A percentile compares a stretch with the other conserved stretches of the same genome.
Conservation (phyloP, 176 grass and related monocot species). For the Phragmites australis region DNA sequence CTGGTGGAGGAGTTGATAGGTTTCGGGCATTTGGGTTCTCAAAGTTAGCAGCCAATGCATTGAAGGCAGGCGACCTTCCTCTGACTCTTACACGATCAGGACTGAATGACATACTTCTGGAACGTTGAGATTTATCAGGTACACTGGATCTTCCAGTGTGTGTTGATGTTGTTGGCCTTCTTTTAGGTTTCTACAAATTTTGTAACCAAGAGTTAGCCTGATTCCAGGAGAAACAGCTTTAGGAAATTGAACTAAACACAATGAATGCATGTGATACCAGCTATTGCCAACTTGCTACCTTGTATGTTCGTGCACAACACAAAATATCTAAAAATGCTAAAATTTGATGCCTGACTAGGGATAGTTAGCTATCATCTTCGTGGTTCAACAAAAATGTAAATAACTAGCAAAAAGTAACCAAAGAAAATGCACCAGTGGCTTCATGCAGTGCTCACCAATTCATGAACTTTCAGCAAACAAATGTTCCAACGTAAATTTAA, state of each 20-base stretch:
- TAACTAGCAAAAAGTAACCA: constrained; percentile 4
- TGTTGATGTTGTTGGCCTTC: constrained; percentile 64
- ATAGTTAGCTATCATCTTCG: background rate
- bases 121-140: constrained; percentile 88
- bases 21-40: constrained; percentile 87
- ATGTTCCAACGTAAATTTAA: constrained; percentile 17
- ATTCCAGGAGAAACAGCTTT: background rate
- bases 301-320: constrained; percentile 2
- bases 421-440: constrained; percentile 23
- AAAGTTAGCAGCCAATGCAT: constrained; percentile 93
- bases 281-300: background rate
- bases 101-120: constrained; percentile 98
- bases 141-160: constrained; percentile 78
- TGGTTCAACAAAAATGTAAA: background rate
- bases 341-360: background rate
- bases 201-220: constrained; percentile 37
- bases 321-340: constrained; percentile 1
- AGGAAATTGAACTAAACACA: constrained; percentile 3
- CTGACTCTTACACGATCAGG: constrained; percentile 89
- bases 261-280: constrained; percentile 1
- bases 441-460: background rate
- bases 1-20: constrained; percentile 93
- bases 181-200: constrained; percentile 82
- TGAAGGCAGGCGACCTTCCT: constrained; percentile 96
- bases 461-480: background rate